These are phyloP conservation scores for Pythium utonaiense DNA, from an alignment of 352 stramenopile species.

Conservation along the genomic window DNA sequence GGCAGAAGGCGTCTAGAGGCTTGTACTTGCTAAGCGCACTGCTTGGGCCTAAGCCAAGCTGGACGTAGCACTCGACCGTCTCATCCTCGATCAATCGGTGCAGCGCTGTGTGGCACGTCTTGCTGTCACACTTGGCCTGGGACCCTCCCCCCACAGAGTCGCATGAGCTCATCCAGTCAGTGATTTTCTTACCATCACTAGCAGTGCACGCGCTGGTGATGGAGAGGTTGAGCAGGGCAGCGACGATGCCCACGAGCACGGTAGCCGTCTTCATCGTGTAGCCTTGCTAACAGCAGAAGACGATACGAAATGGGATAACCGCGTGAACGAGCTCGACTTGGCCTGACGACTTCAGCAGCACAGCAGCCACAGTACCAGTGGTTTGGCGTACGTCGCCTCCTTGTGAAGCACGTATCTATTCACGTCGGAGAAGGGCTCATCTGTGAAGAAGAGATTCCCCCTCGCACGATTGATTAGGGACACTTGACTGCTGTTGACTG, in stretches of 20 bases:
- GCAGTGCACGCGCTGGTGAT: constrained; percentile 24
- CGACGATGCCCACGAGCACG: constrained; percentile 1
- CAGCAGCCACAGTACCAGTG: no score
- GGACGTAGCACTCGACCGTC: constrained; percentile 30
- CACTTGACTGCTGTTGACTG: no score
- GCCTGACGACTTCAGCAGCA: no score
- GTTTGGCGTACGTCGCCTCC: no score
- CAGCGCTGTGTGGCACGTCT: constrained; percentile 33
- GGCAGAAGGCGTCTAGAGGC: constrained; percentile 39
- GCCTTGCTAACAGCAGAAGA: not conserved
- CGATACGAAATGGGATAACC: not conserved
- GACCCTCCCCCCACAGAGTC: constrained; percentile 36
- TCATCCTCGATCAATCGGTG: constrained; percentile 42
- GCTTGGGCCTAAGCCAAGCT: constrained; percentile 26
- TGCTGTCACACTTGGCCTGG: constrained; percentile 36
- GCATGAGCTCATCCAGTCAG: constrained; percentile 29
- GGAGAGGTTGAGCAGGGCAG: not conserved
- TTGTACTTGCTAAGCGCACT: constrained; percentile 37
- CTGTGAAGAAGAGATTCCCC: no score
- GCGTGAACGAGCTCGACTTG: no score
- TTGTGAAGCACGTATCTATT: no score
- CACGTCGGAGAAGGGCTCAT: no score
- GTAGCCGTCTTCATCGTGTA: constrained; percentile 1
- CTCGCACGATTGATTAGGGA: no score
- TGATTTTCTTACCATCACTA: constrained; percentile 17